These are phyloP conservation scores for Crithidia expoeki DNA, from an alignment of 208 protist genomes.

Conservation along the genomic window DNA sequence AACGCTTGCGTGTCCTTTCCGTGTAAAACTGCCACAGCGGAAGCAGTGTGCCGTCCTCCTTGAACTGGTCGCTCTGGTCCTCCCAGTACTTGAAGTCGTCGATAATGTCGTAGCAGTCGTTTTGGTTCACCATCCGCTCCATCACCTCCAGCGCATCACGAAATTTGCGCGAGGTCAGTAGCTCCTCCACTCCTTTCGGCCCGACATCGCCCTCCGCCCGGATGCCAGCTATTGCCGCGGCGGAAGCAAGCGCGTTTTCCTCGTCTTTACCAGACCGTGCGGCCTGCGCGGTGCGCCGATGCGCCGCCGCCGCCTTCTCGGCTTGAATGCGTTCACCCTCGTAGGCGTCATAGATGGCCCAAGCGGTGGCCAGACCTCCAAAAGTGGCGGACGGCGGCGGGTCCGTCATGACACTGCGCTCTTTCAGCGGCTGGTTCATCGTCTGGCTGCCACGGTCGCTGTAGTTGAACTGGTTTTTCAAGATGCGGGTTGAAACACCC, in stretches of 20 bases:
- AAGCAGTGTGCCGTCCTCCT: constrained; percentile 94
- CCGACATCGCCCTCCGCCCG: constrained; percentile 20
- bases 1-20: constrained; percentile 82
- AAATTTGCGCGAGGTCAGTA: constrained; percentile 71
- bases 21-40: constrained; percentile 96
- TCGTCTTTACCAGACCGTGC: constrained; percentile 83
- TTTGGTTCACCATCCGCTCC: constrained; percentile 98
- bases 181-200: constrained; percentile 50
- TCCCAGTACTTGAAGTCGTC: constrained; percentile 98
- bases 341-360: constrained; percentile 97
- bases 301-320: constrained; percentile 73
- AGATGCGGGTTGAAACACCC: constrained; percentile 84
- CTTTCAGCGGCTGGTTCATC: constrained; percentile 91
- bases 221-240: constrained; percentile 14
- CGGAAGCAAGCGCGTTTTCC: constrained; percentile 36
- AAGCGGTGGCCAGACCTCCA: constrained; percentile 89
- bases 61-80: constrained; percentile 94
- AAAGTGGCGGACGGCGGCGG: constrained; percentile 92
- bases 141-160: constrained; percentile 86
- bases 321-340: constrained; percentile 90
- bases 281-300: constrained; percentile 65
- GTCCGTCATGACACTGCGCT: constrained; percentile 89
- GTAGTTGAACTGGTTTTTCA: constrained; percentile 99
- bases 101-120: constrained; percentile 96
- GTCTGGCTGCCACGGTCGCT: constrained; percentile 96